Percentiles rank a stretch among this genome's conserved stretches.
Conservation (phyloP, 2,329 filamentous ascomycete species). For the Hymenoscyphus infarciens region DNA sequence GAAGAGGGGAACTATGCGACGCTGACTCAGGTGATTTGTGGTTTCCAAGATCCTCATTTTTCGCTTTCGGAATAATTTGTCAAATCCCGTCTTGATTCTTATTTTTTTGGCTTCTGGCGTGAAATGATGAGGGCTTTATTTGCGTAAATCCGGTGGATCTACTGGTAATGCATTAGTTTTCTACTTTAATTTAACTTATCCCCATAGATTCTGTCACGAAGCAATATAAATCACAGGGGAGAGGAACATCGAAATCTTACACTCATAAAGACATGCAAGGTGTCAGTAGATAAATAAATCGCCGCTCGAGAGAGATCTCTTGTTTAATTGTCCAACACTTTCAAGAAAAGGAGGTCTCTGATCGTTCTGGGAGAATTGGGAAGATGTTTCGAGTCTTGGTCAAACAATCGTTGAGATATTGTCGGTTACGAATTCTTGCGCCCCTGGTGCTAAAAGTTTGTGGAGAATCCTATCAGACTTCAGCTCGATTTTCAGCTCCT, state of each 20-base stretch:
- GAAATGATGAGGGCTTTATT: too few relatives aligned
- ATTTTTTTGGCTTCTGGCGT: background rate
- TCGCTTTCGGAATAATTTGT: background rate
- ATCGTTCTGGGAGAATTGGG: too few relatives aligned
- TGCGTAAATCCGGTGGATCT: background rate
- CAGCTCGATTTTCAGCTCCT: background rate
- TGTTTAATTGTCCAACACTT: too few relatives aligned
- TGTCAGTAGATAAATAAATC: background rate
- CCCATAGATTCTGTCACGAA: background rate
- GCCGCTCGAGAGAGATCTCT: too few relatives aligned
- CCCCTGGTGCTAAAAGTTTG: background rate
- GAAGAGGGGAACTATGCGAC: background rate
- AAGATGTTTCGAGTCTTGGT: too few relatives aligned
- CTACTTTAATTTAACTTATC: background rate
- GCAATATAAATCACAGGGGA: background rate
- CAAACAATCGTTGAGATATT: too few relatives aligned
- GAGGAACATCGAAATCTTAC: background rate
- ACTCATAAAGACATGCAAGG: too few relatives aligned
- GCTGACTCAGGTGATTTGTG: background rate
- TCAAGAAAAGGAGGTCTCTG: too few relatives aligned
- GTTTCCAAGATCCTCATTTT: background rate
- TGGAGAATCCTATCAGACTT: background rate
- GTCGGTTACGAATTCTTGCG: too few relatives aligned
- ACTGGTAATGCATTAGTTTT: background rate
- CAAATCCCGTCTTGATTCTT: background rate